Evolutionary conservation across 75 land plant species (phyloP), one percentile per base, ranked within the genome.

Genomic region (Isoetes taiwanensis): DNA sequence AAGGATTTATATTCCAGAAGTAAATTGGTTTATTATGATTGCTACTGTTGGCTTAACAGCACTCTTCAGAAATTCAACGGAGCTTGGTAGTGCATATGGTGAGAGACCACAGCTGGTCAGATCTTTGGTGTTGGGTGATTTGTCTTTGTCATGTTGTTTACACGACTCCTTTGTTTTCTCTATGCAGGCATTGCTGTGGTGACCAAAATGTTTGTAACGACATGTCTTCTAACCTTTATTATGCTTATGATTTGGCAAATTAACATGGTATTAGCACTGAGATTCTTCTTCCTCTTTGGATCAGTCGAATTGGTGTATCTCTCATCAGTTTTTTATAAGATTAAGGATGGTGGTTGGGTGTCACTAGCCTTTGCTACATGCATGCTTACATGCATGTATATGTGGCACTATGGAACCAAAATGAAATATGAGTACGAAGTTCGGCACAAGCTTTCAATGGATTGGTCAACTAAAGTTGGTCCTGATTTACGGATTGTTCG

Each of bases 201-300:
- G 38, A 69, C 70, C 21, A 93, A 81, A 26, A 88, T 94, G 99
- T 33, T 88, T 17, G 96, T 88, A 31, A 88, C 90, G 26, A 94
- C 96, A 3, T 57, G 69, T 24, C 57, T 94, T 40, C 72, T 83
- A 29, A 90, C 97, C 9, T 9, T 55, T 30, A 39, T 61, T 29
- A 90, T 90, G 96, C 70, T 94, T 57, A 81, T 94, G 17, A 90
- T 94, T 35, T 94, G 99, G 99, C 86, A 89, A 53, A 94, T 67
- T 37, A 72, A 81, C 54, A 4, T 84, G 16, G 59, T 88, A 32
- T 33, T 79, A 12, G 99, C 82, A 0, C 50, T 94, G 2, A 61
- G 70, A 25, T 94, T 94, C 61, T 76, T 77, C 11, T 20, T 77
- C 17, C 67, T 88, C 3, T 89, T 94, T 67, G 86, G 81, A 34